Evolutionary conservation across 2,329 filamentous ascomycete genomes (phyloP), one percentile per base, ranked within the genome.

Genomic region (Magnaporthiopsis rhizophila): DNA sequence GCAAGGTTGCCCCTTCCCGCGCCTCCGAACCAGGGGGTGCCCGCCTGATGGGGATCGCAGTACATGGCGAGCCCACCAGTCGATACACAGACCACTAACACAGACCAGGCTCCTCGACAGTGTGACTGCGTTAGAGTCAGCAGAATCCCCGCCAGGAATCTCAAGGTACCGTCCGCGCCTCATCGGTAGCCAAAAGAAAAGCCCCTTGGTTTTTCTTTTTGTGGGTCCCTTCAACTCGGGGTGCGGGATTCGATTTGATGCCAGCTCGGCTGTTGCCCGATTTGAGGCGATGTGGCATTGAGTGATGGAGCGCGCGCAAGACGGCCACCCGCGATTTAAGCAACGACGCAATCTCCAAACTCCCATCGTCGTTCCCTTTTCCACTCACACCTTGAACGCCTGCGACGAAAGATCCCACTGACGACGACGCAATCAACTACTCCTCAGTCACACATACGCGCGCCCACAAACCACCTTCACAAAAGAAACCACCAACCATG

Each of bases 401-500:
- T 11, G 6, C 32, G 32, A 34, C 32, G 32, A 34, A 1, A 34
- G 3, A 36, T 36, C 2, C 34, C 8, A 36, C 45, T 24, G 36
- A 30, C 24, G 56, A 45, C 58, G 58, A 57, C 36, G 15, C 36
- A 3, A 15, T 38, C 58, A 30, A 28, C 8, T 36, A 8, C 15
- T 32, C 4, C 58, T n/a, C 36, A 30, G 9, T 34, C 11, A n/a
- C 58, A 9, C 28, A 12, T 13, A 18, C n/a, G 11, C 21, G 12
- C 58, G 45, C 21, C 1, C 32, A 56, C 36, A 45, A 32, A 18
- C 62, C 24, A 34, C 45, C 45, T 59, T 11, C 34, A 56, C 18
- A 28, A 24, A 62, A 30, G 28, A 45, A 53, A 58, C 34, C 63
- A 30, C 30, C 28, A 45, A 78, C 70, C 72, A 86, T 87, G 84